Base-by-base conservation (phyloP, 345 rosid species). In the Anastatica hierochuntica region DNA sequence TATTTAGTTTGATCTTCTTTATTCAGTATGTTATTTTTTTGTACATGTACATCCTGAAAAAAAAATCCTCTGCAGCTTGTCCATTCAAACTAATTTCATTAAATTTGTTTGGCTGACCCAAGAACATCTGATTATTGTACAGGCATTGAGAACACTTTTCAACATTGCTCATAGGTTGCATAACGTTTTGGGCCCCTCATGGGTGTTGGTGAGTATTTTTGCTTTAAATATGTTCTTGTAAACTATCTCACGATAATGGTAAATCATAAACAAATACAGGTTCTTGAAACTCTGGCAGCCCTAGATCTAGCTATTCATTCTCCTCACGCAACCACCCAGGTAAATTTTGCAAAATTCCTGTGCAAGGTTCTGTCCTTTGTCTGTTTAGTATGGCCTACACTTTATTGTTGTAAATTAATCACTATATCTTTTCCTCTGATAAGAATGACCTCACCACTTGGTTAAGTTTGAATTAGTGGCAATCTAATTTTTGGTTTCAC, bases 61-160 rank as follows among this genome's bases (percentile, higher is more conserved):
- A 33, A 3, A 39, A 11, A 14, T 13, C 13, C 14, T 5, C 23
- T 19, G 49, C 54, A 36, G 23, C 52, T 51, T 35, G 3, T 51
- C 37, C 49, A 23, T 58, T 57, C 14, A 14, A 20, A 49, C 33
- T 17, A 24, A 55, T 52, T 29, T 43, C 24, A 35, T 44, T 40
- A 30, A 31, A 51, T 2, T 15, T 26, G 43, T 4, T 49, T 43
- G 49, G 63, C 67, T 48, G 23, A 18, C 43, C 36, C 35, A 17
- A 9, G 47, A 37, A 46, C 5, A 4, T 49, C 50, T 69, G 45
- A 26, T 71, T 55, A 43, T 69, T 36, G 36, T 77, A 43, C 50
- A 87, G 98, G 96, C 97, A 38, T 68, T 92, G 63, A 73, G 98
- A 72, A 92, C 98, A 58, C 97, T 92, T 67, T 92, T 92, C 77